Base-by-base conservation (phyloP, 768 basidiomycete genomes). In the Suillus alpinus region DNA sequence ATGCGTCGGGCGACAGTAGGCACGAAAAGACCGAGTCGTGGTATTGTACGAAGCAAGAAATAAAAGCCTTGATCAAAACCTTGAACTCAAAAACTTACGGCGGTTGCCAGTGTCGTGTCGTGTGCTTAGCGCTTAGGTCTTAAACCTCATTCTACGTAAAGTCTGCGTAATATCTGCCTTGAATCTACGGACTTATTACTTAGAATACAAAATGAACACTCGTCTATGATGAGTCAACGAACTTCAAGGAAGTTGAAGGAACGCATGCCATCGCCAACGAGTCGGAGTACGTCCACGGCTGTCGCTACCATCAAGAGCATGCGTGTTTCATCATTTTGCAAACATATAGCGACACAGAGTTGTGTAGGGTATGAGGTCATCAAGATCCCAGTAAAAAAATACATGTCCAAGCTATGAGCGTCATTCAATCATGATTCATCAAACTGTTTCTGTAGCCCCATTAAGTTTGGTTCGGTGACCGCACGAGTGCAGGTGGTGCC, bases 401-500 rank as follows among this genome's bases (percentile, higher is more conserved):
- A 29, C 34, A 34, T 55, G 50, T 23, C 16, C 34, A 5, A 20
- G 6, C 10, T n/a, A 18, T 9, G 2, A 31, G 53, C 9, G 26
- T 37, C 23, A 18, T 39, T 10, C 53, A 39, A 29, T 55, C 53
- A 53, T 23, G 13, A 20, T 7, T 23, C 34, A 39, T 55, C 40
- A 60, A 59, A 60, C 59, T 20, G 4, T 23, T 3, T 34, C 59
- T n/a, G 34, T 40, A 31, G 8, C 62, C 20, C 39, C 62, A 26
- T 18, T 29, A 39, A 20, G 13, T 49, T 63, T 63, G 29, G 18
- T 49, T 13, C 26, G 26, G 41, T 36, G 56, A 43, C 55, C 29
- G 23, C 62, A 58, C 7, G 57, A 44, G 62, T 40, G 55, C 4
- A 51, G 16, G 39, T 63, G 62, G 5, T 40, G 32, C 20, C 56